Evolutionary conservation across 139 green algal species (phyloP), one percentile per base, ranked within the genome.

Genomic region (Zygnema circumcarinatum): DNA sequence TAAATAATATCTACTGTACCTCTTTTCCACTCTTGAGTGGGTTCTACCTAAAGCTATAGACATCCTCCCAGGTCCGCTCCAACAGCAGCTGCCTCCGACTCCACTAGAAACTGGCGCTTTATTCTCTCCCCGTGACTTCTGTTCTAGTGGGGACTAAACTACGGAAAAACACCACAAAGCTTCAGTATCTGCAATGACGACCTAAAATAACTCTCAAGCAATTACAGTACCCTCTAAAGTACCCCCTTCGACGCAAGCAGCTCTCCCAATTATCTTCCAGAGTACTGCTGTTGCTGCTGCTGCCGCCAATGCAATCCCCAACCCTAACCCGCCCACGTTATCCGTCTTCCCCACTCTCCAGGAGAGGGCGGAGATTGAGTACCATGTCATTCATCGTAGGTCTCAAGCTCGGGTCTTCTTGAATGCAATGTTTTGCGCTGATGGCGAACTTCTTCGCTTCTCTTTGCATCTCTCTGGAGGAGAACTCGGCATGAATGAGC

Each of bases 331-430:
- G 68, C 20, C 38, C 68, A 35, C 38, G 11, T 36, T 76, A 47
- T 2, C 38, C 20, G 21, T 16, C 21, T 0, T 20, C 22, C 68
- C 20, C 16, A 29, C 68, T 20, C 68, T 76, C 7, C n/a, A n/a
- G n/a, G n/a, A n/a, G n/a, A n/a, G n/a, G n/a, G n/a, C n/a, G n/a
- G n/a, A n/a, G n/a, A n/a, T n/a, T n/a, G n/a, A n/a, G n/a, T n/a
- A 83, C 76, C 31, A 83, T 53, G 22, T 41, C 35, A 53, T 21
- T 52, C 76, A 83, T 83, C 20, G 11, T 22, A 2, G 76, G 76
- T 21, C 76, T 11, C 76, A 53, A 83, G 20, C 39, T 83, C 20
- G 76, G 76, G 76, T 83, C 35, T 47, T 54, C 33, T 35, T 83
- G 20, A 21, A 83, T 41, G 22, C 76, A 83, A 35, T 83, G 76